These are phyloP conservation scores for Penicillium glabrum DNA, from an alignment of 2,329 filamentous ascomycete genomes.

Conservation along the genomic window DNA sequence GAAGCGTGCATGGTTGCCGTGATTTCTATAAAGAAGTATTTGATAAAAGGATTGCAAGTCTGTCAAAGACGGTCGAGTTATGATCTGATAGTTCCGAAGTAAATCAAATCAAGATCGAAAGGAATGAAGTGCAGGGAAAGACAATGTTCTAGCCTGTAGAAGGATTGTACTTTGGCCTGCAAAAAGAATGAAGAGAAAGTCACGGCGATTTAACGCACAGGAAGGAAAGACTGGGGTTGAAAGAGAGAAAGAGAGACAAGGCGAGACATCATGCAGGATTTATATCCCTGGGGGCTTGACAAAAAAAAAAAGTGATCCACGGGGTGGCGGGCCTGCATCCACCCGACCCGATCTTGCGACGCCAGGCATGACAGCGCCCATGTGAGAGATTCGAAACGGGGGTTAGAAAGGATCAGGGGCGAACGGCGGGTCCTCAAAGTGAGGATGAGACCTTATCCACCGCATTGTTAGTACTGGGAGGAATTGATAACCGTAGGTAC, in stretches of 20 bases:
- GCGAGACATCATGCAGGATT: not conserved
- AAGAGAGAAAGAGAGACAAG: conserved; percentile 5
- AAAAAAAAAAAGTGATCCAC: conserved; percentile 5
- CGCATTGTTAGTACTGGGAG: not conserved
- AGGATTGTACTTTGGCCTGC: conserved; percentile 13
- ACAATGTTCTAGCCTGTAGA: conserved; percentile 6
- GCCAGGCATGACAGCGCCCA: conserved; percentile 17
- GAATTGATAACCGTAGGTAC: conserved; percentile 5
- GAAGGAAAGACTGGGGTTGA: conserved; percentile 15
- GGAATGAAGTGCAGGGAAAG: conserved; percentile 5
- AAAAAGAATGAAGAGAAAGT: conserved; percentile 14
- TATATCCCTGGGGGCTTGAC: conserved; percentile 6
- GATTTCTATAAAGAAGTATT: not conserved
- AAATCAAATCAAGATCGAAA: not conserved
- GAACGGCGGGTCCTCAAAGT: conserved; percentile 13
- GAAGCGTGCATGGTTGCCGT: conserved; percentile 28
- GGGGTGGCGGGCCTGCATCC: conserved; percentile 24
- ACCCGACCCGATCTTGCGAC: conserved; percentile 30
- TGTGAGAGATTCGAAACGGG: conserved; percentile 21
- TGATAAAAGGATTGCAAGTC: conserved; percentile 5
- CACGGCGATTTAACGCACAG: conserved; percentile 10
- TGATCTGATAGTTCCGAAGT: not conserved
- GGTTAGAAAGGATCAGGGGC: conserved; percentile 5
- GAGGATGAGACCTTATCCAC: conserved; percentile 14
- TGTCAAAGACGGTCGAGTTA: conserved; percentile 15